Base-by-base conservation (phyloP, 2,329 filamentous ascomycete species). In the Cephalotrichum gorgonifer region DNA sequence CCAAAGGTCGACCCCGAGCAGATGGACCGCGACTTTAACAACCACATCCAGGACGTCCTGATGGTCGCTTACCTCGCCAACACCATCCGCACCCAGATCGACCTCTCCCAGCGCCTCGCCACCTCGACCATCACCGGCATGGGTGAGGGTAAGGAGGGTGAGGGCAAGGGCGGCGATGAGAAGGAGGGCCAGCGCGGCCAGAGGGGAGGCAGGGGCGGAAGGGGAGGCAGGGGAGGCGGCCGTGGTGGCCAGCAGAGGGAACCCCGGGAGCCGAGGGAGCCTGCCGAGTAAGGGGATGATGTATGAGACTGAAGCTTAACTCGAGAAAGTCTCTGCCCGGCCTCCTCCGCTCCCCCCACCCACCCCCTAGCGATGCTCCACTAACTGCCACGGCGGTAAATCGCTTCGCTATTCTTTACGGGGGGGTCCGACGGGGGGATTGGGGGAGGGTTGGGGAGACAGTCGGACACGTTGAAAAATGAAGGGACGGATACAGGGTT, bases 1-100 rank as follows among this genome's bases (percentile, higher is more conserved):
- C 93, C 93, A 62, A 98, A 97, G 78, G 93, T 97, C 53, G 88
- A 95, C 61, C 75, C 85, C 33, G 78, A 82, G 53, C 86, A 94
- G 65, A 90, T 98, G 63, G 93, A 98, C 77, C 79, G 85, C 64
- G 90, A 97, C 75, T 98, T 98, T 81, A 98, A 98, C 81, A 95
- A 95, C 76, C 93, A 98, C 74, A 89, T 98, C 69, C 93, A 98
- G 74, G 93, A 98, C 67, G 90, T 98, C 53, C 83, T 98, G 57
- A 90, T 97, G 68, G 90, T 98, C 60, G 95, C 89, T 57, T 98
- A 98, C 75, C 79, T 98, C 56, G 89, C 93, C 66, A 98, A 97
- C 78, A 96, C 89, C 57, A 95, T 97, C 71, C 88, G 91, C 68
- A 97, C 91, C 58, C 93, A 98, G 75, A 96, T 98, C 73, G 93